phyloP scores from a whole-genome alignment of 352 stramenopile species.

The Aphanomyces invadans region DNA sequence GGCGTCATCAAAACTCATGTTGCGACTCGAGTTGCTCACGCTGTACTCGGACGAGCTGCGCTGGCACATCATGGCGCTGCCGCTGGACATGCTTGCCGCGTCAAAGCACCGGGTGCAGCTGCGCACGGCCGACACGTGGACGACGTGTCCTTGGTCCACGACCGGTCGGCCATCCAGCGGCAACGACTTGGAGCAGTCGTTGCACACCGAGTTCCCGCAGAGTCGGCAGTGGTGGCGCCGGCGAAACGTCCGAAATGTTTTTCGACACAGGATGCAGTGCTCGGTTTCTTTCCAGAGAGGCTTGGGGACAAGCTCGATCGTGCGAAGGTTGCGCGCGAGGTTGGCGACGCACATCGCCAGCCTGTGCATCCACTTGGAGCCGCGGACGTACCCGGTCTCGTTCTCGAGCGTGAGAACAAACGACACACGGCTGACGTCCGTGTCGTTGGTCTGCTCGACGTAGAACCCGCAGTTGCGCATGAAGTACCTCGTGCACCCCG shows the following conservation, averaged over 20 bases:
- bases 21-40: background rate
- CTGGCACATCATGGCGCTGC: background rate
- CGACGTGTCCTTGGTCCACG: conserved; percentile 15
- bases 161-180: conserved; percentile 5
- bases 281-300: conserved; percentile 1
- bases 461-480: conserved; percentile 15
- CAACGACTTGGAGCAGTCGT: background rate
- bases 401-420: conserved; percentile 8
- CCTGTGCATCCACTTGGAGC: conserved; percentile 18
- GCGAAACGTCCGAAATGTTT: conserved; percentile 13
- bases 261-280: conserved; percentile 15
- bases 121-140: conserved; percentile 1
- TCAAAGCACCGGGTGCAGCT: conserved; percentile 13
- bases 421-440: conserved; percentile 16
- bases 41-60: conserved; percentile 18
- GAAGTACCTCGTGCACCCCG: conserved; percentile 13
- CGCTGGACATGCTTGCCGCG: background rate
- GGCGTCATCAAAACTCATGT: conserved; percentile 14
- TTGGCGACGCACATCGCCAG: conserved; percentile 13
- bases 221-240: conserved; percentile 21
- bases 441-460: conserved; percentile 15
- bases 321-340: background rate
- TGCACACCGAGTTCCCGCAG: conserved; percentile 18
- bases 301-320: conserved; percentile 7
- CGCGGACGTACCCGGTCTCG: conserved; percentile 8